phyloP scores from a whole-genome alignment of 2,329 filamentous ascomycete species.

The Emergomyces pasteurianus region DNA sequence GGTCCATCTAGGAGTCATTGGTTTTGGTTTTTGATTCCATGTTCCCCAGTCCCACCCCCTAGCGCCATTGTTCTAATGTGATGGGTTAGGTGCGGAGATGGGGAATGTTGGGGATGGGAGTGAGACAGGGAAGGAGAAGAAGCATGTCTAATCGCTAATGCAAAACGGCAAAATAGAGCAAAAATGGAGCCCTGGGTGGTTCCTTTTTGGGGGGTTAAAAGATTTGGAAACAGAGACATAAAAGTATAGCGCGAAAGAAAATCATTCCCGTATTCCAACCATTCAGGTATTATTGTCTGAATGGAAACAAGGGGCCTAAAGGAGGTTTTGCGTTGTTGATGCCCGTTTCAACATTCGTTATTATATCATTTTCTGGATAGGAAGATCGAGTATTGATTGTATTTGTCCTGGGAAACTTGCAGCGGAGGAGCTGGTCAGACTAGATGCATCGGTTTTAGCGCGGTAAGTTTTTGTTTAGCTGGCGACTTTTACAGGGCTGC shows the following conservation, averaged over 20 bases:
- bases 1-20: not conserved
- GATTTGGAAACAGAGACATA: not conserved
- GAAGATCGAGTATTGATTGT: not conserved
- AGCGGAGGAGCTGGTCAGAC: not conserved
- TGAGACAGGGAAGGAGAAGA: not conserved
- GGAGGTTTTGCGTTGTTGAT: not conserved
- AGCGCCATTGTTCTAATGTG: not conserved
- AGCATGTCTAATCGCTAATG: not conserved
- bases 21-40: not conserved
- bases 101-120: not conserved
- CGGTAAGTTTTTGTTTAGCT: not conserved
- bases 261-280: not conserved
- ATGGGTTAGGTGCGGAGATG: not conserved
- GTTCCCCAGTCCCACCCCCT: not conserved
- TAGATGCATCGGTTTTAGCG: not conserved
- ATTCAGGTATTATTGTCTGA: not conserved
- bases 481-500: slow-evolving; percentile 43
- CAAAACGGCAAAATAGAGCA: not conserved
- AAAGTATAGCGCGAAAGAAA: not conserved
- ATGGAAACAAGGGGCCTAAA: not conserved
- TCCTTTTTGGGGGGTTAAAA: not conserved
- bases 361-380: not conserved
- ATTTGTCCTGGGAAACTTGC: not conserved
- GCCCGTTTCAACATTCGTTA: not conserved
- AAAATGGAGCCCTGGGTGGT: not conserved